Evolutionary conservation across 2,329 filamentous ascomycete genomes (phyloP), one percentile per base, ranked within the genome.

Genomic region (Fusarium praegraminearum): DNA sequence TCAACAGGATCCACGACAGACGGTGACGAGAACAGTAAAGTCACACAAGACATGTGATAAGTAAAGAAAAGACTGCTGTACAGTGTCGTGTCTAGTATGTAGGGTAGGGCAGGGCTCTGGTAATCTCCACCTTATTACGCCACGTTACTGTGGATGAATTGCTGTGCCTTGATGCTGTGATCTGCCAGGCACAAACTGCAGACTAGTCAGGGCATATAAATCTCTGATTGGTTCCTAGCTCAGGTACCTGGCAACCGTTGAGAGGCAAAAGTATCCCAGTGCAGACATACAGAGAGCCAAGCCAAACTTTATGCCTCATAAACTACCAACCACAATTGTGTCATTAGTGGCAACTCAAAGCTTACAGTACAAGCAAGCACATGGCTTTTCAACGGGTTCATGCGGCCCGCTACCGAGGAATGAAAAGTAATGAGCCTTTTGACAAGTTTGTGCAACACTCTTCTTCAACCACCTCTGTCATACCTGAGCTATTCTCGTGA

Each of bases 111-210:
- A 65, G 60, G 44, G 52, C 32, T 53, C 13, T 43, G 33, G 2
- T n/a, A 36, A 51, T 44, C 51, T 67, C 56, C 65, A 66, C 62
- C 49, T 28, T 22, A 40, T 28, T 38, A 51, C 35, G 63, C 70
- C 70, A 73, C 70, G 70, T 70, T 68, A 53, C n/a, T 57, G 63
- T 51, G n/a, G 43, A 40, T 51, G 24, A 32, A 40, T 41, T 32
- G 49, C 26, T 18, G n/a, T 52, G 49, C 28, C 15, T 41, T 45
- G 38, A 51, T 40, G 49, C 35, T 56, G 32, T 32, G 30, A 62
- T 62, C 51, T 72, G 70, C 57, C 70, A 73, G 70, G 65, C 36
- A 68, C 60, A 50, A 51, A 51, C 33, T 51, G 18, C 9, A 28
- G 12, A 57, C 68, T 65, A 71, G 50, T 65, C 68, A 70, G 65